Base-by-base conservation (phyloP, 2,329 filamentous ascomycete genomes). In the Erysiphe neolycopersici region DNA sequence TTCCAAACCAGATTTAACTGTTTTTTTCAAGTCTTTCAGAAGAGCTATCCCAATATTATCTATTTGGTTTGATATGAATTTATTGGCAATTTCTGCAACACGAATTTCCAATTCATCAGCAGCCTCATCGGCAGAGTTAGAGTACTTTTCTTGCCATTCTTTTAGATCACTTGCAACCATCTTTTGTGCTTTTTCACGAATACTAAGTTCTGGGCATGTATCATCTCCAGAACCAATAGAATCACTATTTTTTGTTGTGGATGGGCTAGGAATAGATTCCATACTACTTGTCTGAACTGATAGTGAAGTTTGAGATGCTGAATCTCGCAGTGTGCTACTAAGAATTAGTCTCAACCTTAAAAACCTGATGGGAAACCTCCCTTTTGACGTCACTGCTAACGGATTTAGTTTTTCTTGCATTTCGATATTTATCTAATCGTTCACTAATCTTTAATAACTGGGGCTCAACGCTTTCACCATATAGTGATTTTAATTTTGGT, bases 371-470 rank as follows among this genome's bases (percentile, higher is more conserved):
- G 26, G n/a, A 8, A 14, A 19, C 50, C 45, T 58, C 64, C 60
- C 54, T 61, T 43, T 72, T 67, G 43, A 65, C 58, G 38, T 71
- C 66, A 41, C 73, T 67, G 37, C 71, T 61, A 16, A 64, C 68
- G 32, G 70, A 67, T 50, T 74, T 67, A 18, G 78, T 52, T 51
- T 71, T 74, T 56, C 71, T 72, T 17, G 71, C 71, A 52, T 71
- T 66, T 18, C 66, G 60, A 45, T 84, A 81, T 41, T 79, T 68
- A 36, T 84, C 85, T 11, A 98, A 69, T 39, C 85, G 76, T 62
- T 94, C 79, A 12, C 82, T 81, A 53, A 98, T 95, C 53, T 84
- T 82, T 45, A 87, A 71, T 13, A 98, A 68, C 60, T 98, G 91
- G 13, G 91, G 91, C 61, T 95, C 85, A 3, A 98, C 85, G 52